Evolutionary conservation across 2,329 filamentous ascomycete species (phyloP).

Genomic region (Epichloe brachyelytri): DNA sequence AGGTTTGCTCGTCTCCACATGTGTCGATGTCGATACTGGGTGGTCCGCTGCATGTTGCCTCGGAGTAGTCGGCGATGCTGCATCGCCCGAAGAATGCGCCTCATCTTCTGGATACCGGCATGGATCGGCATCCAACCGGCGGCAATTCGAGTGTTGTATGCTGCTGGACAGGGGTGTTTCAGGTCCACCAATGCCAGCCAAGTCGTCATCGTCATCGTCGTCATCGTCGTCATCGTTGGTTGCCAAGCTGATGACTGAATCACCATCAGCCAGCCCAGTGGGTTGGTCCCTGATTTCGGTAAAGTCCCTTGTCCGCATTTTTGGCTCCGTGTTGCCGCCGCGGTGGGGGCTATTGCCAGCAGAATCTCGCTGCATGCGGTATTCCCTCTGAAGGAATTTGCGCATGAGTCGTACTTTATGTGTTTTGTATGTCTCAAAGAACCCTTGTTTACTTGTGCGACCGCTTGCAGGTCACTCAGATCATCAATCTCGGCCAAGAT

Average conservation of each 20-base stretch:
- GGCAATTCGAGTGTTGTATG: background rate
- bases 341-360: background rate
- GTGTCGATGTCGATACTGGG: background rate
- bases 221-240: constrained; percentile 9
- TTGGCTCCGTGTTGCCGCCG: constrained; percentile 19
- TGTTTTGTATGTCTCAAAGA: constrained; percentile 32
- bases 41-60: constrained; percentile 4
- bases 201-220: constrained; percentile 14
- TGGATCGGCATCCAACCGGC: background rate
- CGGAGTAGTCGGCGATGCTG: constrained; percentile 6
- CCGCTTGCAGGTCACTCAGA: constrained; percentile 28
- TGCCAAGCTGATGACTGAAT: background rate
- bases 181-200: background rate
- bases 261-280: background rate
- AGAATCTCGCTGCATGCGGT: constrained; percentile 4
- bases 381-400: constrained; percentile 20
- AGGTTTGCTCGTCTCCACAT: constrained; percentile 1
- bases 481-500: constrained; percentile 28
- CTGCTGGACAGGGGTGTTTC: background rate
- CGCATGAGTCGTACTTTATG: constrained; percentile 28
- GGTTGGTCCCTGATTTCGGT: constrained; percentile 17
- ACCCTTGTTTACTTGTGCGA: constrained; percentile 29
- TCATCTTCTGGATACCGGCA: constrained; percentile 1
- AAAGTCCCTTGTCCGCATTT: constrained; percentile 19
- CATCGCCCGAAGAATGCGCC: background rate